Evolutionary conservation across 768 basidiomycete species (phyloP).

Genomic region (Lentinula edodes): DNA sequence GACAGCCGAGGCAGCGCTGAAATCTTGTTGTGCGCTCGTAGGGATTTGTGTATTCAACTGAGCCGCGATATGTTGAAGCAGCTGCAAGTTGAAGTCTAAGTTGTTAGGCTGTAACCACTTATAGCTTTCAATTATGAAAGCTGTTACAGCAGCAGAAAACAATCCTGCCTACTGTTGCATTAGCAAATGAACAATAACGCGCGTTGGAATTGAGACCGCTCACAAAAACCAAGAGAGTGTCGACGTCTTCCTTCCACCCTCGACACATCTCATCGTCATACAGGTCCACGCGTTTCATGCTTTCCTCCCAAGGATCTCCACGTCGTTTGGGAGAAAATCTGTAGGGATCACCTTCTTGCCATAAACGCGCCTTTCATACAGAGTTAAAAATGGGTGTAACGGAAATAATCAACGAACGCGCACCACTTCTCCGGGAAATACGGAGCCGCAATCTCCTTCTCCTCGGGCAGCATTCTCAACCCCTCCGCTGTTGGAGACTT

Average conservation of each 20-base stretch:
- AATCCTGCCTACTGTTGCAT: slow-evolving; percentile 13
- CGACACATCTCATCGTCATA: slow-evolving; percentile 25
- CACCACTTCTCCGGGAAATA: neutral
- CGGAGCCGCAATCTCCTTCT: neutral
- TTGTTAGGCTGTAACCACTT: slow-evolving; percentile 8
- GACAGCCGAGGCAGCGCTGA: neutral
- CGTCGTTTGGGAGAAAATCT: slow-evolving; percentile 2
- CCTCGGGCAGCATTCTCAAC: neutral
- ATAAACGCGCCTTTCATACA: neutral
- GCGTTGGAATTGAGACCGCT: neutral
- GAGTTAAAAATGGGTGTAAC: neutral
- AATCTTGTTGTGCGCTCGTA: neutral
- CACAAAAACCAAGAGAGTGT: slow-evolving; percentile 25
- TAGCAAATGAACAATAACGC: neutral
- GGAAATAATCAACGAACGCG: neutral
- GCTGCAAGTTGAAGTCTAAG: neutral
- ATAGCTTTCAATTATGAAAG: slow-evolving; percentile 16
- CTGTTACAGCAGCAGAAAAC: slow-evolving; percentile 20
- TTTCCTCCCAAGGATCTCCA: slow-evolving; percentile 17
- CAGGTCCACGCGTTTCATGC: slow-evolving; percentile 18
- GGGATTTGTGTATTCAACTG: neutral
- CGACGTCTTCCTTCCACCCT: slow-evolving; percentile 26
- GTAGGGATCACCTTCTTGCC: slow-evolving; percentile 6
- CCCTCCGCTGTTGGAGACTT: neutral
- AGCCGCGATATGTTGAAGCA: neutral